Evolutionary conservation across 805 yeast genomes (phyloP), one percentile per base, ranked within the genome.

Genomic region (Saturnispora gosingensis): DNA sequence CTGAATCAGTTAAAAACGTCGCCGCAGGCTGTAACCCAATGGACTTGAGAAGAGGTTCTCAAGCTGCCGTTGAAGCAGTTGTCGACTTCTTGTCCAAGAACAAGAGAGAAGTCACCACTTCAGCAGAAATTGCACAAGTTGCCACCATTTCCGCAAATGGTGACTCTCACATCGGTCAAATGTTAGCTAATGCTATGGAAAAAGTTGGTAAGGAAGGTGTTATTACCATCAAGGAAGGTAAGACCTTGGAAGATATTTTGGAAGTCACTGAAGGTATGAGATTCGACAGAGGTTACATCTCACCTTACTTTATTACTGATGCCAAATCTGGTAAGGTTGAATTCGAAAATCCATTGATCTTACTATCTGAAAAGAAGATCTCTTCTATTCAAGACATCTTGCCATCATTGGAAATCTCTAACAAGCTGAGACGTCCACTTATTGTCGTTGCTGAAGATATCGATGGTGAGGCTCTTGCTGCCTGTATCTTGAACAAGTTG

Each of bases 1-100:
- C 96, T 54, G 97, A 93, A 72, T 81, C 95, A 30, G 95, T 91
- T 55, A 89, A 88, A 78, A 88, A 88, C 65, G 99, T 93, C 44
- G 97, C 98, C 56, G 97, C 98, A 52, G 99, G 99, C 55, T 90
- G 97, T 73, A 93, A 91, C 76, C 98, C 99, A 62, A 90, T 89
- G 93, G 98, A 91, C 65, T 78, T 91, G 67, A 87, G 98, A 80
- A 83, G 93, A 68, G 99, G 99, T 63, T 82, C 96, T 46, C 97
- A 90, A 75, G 85, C 96, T 54, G 99, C 97, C 42, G 98, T 90
- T 48, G 91, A 88, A 68, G 89, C 90, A 43, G 96, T 90, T 48
- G 90, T 91, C 58, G 79, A 83, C 55, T 91, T 78, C 71, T 78
- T 91, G 64, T 88, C 86, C 64, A 67, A 78, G 58, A 82, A 91